Percentiles rank a stretch among this genome's conserved stretches.
Conservation (phyloP, 2,329 filamentous ascomycete genomes). For the Cercospora zeae-maydis region DNA sequence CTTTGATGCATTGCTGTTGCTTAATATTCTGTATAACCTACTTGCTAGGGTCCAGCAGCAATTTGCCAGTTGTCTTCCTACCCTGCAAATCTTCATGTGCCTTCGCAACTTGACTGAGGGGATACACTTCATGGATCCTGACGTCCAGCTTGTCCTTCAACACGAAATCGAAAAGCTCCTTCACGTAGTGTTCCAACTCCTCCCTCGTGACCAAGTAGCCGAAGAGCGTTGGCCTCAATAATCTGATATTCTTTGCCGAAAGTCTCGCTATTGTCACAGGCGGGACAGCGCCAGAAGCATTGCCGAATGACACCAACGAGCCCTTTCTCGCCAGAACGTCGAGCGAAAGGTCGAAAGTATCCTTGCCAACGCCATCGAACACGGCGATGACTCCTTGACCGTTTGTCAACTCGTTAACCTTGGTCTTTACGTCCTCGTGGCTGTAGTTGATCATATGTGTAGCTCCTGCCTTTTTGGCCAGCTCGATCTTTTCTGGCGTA, state of each 20-base stretch:
- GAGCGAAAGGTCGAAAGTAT: slow-evolving; percentile 75
- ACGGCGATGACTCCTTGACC: slow-evolving; percentile 72
- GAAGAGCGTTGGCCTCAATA: slow-evolving; percentile 71
- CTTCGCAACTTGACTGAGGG: slow-evolving; percentile 65
- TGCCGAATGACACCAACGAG: slow-evolving; percentile 73
- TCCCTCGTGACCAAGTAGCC: slow-evolving; percentile 66
- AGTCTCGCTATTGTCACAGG: slow-evolving; percentile 62
- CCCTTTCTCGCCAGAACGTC: slow-evolving; percentile 74
- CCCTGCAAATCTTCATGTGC: slow-evolving; percentile 78
- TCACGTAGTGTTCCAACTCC: slow-evolving; percentile 66
- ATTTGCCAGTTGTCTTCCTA: slow-evolving; percentile 78
- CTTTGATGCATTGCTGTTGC: neutral
- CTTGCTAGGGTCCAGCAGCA: slow-evolving; percentile 62
- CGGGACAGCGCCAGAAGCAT: slow-evolving; percentile 75
- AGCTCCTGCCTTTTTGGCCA: slow-evolving; percentile 68
- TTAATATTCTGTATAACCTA: slow-evolving; percentile 14
- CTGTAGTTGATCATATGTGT: slow-evolving; percentile 68
- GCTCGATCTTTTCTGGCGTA: slow-evolving; percentile 65
- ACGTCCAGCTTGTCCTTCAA: slow-evolving; percentile 66
- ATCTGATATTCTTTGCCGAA: slow-evolving; percentile 68
- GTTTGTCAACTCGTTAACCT: slow-evolving; percentile 66
- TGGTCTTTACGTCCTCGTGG: slow-evolving; percentile 54
- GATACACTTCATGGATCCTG: slow-evolving; percentile 72
- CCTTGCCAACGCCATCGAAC: slow-evolving; percentile 82
- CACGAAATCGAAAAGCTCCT: slow-evolving; percentile 71